A percentile compares a stretch with the other conserved stretches of the same genome.
These are phyloP conservation scores for Aspergillus sclerotiicarbonarius DNA, from an alignment of 495 filamentous ascomycete genomes.

Conservation along the genomic window DNA sequence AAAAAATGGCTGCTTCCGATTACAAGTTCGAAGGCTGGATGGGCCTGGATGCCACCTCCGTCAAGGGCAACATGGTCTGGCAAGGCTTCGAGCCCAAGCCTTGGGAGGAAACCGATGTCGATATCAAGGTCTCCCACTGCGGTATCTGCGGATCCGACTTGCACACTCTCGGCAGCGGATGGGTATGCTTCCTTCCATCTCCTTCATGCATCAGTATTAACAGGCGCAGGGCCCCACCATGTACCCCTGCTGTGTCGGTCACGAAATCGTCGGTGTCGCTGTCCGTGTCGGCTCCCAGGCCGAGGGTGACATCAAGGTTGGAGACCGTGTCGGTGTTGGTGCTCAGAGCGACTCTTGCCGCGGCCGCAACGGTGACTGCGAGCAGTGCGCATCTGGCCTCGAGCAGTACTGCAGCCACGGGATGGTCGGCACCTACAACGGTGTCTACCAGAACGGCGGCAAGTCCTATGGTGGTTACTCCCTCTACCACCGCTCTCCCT, in stretches of 20 bases:
- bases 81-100: conserved; percentile 68
- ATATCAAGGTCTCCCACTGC: conserved; percentile 32
- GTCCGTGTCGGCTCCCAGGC: conserved; percentile 69
- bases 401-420: conserved; percentile 61
- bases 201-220: conserved; percentile 1
- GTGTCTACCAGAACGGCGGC: conserved; percentile 35
- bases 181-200: conserved; percentile 35
- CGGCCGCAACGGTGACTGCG: conserved; percentile 51
- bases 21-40: conserved; percentile 76
- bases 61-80: conserved; percentile 70
- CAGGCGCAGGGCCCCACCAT: conserved; percentile 37
- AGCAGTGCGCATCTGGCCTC: conserved; percentile 54
- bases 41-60: conserved; percentile 47
- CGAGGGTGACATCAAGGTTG: conserved; percentile 59
- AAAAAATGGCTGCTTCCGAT: conserved; percentile 18
- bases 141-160: conserved; percentile 50
- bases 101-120: conserved; percentile 70
- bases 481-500: conserved; percentile 62
- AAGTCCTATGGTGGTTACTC: conserved; percentile 64
- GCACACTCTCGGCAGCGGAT: conserved; percentile 66
- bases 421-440: conserved; percentile 37
- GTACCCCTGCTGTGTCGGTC: conserved; percentile 69
- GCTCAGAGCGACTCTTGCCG: conserved; percentile 68
- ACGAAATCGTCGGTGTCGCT: conserved; percentile 74
- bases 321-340: conserved; percentile 81